phyloP scores from a whole-genome alignment of 495 filamentous ascomycete genomes.

The Trichoderma gamsii region DNA sequence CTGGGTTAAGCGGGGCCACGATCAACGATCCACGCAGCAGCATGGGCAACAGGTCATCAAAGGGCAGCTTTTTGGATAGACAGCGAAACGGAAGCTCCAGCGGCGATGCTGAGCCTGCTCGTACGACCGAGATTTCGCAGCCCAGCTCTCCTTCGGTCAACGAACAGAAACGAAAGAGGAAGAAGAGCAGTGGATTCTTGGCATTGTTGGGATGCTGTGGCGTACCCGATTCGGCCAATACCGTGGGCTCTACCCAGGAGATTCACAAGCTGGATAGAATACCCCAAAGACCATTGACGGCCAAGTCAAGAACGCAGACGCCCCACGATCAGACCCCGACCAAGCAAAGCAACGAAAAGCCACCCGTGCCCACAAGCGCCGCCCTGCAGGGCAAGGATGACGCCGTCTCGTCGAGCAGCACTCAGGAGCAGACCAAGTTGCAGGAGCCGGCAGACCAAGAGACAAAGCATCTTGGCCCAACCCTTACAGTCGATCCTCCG shows the following conservation, averaged over 20 bases:
- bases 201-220: conserved; percentile 78
- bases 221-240: conserved; percentile 56
- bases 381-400: conserved; percentile 27
- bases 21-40: conserved; percentile 56
- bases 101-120: conserved; percentile 41
- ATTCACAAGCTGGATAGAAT: conserved; percentile 59
- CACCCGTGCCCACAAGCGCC: conserved; percentile 26
- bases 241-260: conserved; percentile 54
- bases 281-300: conserved; percentile 45
- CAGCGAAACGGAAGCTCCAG: conserved; percentile 63
- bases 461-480: conserved; percentile 21
- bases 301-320: conserved; percentile 50
- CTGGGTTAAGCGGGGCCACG: conserved; percentile 59
- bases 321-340: conserved; percentile 49
- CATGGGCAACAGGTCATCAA: conserved; percentile 56
- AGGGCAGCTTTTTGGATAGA: conserved; percentile 61
- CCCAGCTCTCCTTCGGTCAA: conserved; percentile 40
- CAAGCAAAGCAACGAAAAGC: conserved; percentile 33
- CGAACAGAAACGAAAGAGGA: conserved; percentile 45
- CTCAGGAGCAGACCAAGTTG: neutral
- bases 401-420: conserved; percentile 34
- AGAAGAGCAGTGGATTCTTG: conserved; percentile 58
- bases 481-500: conserved; percentile 42
- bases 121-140: conserved; percentile 39
- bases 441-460: neutral